Percentiles rank a stretch among this genome's conserved stretches.
phyloP scores from a whole-genome alignment of 208 protist genomes.

The Crithidia expoeki region DNA sequence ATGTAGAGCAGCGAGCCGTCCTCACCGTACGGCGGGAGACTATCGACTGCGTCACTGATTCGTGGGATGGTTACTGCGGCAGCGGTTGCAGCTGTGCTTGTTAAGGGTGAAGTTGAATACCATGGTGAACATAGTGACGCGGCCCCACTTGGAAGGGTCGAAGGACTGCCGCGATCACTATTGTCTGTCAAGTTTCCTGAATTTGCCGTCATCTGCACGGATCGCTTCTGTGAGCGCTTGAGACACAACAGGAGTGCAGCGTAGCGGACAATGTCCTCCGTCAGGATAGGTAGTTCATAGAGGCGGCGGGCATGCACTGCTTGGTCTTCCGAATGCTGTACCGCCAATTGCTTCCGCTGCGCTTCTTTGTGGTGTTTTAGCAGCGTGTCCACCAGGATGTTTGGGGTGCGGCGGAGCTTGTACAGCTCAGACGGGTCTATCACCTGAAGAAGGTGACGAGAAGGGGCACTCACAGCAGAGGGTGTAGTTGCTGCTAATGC shows the following conservation, averaged over 20 bases:
- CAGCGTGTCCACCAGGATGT: slow-evolving; percentile 24
- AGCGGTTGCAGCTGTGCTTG: background rate
- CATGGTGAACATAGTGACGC: background rate
- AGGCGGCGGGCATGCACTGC: slow-evolving; percentile 15
- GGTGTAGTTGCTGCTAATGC: background rate
- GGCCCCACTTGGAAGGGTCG: background rate
- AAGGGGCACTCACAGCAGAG: background rate
- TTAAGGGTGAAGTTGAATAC: background rate
- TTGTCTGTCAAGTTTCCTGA: background rate
- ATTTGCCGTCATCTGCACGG: background rate
- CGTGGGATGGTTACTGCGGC: background rate
- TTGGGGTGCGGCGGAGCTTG: slow-evolving; percentile 26
- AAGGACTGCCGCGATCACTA: background rate
- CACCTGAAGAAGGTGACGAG: slow-evolving; percentile 19
- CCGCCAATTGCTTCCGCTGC: slow-evolving; percentile 20
- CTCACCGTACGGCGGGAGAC: slow-evolving; percentile 20
- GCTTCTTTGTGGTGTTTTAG: slow-evolving; percentile 19
- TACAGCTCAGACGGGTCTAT: slow-evolving; percentile 13
- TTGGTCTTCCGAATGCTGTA: slow-evolving; percentile 26
- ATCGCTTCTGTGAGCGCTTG: background rate
- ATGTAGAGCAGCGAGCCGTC: slow-evolving; percentile 51
- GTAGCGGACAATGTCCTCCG: slow-evolving; percentile 34
- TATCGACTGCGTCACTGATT: background rate
- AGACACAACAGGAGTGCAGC: slow-evolving; percentile 20
- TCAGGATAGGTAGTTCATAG: slow-evolving; percentile 33